Conservation (phyloP, 2,329 filamentous ascomycete genomes). For the Fusarium circinatum region DNA sequence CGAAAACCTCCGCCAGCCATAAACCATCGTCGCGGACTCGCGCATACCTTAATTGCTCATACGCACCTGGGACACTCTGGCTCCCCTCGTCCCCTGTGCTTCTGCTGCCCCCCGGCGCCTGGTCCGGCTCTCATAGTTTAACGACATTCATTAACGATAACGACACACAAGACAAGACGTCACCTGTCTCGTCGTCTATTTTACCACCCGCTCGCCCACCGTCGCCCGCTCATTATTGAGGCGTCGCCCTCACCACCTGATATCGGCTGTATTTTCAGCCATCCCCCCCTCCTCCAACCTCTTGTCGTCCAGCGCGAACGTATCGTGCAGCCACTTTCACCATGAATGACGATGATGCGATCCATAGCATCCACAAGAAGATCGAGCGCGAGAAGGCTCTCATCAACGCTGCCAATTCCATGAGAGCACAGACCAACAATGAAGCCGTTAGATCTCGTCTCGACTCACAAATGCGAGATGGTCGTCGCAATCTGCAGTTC, state of each 20-base stretch:
- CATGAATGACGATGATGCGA: conserved; percentile 73
- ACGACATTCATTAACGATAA: not conserved
- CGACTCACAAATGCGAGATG: conserved; percentile 94
- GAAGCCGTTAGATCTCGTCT: conserved; percentile 88
- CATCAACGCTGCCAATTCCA: conserved; percentile 91
- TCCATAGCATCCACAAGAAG: conserved; percentile 90
- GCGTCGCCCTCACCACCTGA: conserved; percentile 24
- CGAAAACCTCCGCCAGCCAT: conserved; percentile 17
- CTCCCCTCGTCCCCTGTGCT: conserved; percentile 8
- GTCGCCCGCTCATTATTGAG: conserved; percentile 11
- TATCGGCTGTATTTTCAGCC: conserved; percentile 26
- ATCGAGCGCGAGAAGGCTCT: conserved; percentile 97
- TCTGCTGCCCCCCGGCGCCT: not conserved
- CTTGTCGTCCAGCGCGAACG: conserved; percentile 51
- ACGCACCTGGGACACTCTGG: conserved; percentile 17
- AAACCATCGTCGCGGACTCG: conserved; percentile 13
- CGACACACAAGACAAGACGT: conserved; percentile 27
- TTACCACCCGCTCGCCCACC: conserved; percentile 19
- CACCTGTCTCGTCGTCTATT: conserved; percentile 24
- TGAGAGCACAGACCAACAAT: conserved; percentile 97
- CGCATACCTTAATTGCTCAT: conserved; percentile 2
- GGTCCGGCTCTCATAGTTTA: conserved; percentile 17
- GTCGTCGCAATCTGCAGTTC: conserved; percentile 92
- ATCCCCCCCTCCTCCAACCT: conserved; percentile 9
- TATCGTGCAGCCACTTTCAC: conserved; percentile 55